phyloP scores from a whole-genome alignment of 2,329 filamentous ascomycete genomes.

The Ophiostoma sp. region DNA sequence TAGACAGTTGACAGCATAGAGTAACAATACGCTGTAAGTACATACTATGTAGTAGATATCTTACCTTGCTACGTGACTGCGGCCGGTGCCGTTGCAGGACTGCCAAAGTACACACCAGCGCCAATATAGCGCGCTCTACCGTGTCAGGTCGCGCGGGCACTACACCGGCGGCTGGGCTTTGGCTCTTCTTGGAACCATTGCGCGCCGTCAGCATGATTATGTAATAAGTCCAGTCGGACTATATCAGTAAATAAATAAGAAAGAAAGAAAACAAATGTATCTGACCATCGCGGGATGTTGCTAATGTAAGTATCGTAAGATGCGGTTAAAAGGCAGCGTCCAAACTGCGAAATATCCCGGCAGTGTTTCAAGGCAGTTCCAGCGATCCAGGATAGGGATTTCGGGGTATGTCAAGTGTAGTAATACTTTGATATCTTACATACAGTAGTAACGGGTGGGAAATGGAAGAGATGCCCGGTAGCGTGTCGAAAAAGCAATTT shows the following conservation, averaged over 20 bases:
- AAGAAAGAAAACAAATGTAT: too few species aligned
- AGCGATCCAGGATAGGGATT: background rate
- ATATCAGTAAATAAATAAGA: too few species aligned
- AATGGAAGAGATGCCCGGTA: too few species aligned
- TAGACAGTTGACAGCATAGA: too few species aligned
- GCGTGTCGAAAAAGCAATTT: conserved; percentile 9
- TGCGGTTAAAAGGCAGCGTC: background rate
- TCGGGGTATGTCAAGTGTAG: background rate
- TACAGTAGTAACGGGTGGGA: too few species aligned
- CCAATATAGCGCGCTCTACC: conserved; percentile 5
- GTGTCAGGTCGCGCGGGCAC: background rate
- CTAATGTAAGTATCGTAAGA: background rate
- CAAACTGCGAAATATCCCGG: background rate
- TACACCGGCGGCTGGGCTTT: background rate
- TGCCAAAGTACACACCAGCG: background rate
- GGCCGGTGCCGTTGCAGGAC: conserved; percentile 1
- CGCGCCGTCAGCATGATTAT: conserved; percentile 17
- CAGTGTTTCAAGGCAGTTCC: conserved; percentile 1
- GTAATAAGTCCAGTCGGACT: background rate
- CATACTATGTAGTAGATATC: too few species aligned
- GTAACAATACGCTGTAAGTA: too few species aligned
- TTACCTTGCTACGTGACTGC: background rate
- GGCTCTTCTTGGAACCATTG: conserved; percentile 21
- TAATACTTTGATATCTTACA: too few species aligned
- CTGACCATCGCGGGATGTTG: too few species aligned